phyloP scores from a whole-genome alignment of 2,329 filamentous ascomycete genomes.

The Pseudogymnoascus sp. region DNA sequence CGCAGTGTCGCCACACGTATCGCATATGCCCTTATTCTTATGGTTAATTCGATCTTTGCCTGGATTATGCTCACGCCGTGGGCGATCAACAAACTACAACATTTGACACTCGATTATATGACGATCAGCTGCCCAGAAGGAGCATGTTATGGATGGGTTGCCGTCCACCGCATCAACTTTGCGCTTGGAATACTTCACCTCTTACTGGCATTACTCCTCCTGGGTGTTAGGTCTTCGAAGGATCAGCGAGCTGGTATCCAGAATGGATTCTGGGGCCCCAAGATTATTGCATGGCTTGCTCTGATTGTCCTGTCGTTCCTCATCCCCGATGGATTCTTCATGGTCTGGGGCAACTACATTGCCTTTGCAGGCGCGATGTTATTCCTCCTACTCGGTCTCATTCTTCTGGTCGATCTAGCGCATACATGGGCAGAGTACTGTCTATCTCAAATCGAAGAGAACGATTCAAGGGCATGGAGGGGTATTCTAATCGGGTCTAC shows the following conservation, averaged over 20 bases:
- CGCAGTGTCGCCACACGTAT: constrained; percentile 88
- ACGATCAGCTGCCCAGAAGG: constrained; percentile 87
- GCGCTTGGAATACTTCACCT: constrained; percentile 91
- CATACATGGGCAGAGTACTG: constrained; percentile 98
- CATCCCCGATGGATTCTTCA: constrained; percentile 90
- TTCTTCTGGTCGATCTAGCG: constrained; percentile 87
- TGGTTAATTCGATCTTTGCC: constrained; percentile 91
- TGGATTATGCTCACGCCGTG: constrained; percentile 99
- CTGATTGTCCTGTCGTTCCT: constrained; percentile 89
- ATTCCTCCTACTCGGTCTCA: constrained; percentile 85
- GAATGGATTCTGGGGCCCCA: constrained; percentile 99
- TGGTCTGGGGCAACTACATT: constrained; percentile 93
- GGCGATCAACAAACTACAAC: constrained; percentile 92
- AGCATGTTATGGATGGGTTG: constrained; percentile 90
- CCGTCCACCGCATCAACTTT: constrained; percentile 96
- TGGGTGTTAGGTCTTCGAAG: constrained; percentile 81
- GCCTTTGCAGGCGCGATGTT: constrained; percentile 81
- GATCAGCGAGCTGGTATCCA: constrained; percentile 82
- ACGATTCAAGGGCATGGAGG: constrained; percentile 78
- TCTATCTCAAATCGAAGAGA: constrained; percentile 83
- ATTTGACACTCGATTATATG: constrained; percentile 90
- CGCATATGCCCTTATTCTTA: constrained; percentile 86
- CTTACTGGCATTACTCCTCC: constrained; percentile 71
- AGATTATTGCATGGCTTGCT: constrained; percentile 79
- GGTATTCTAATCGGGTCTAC: constrained; percentile 85